Evolutionary conservation across 306 rosid genomes (phyloP).

Genomic region (Bauhinia variegata): DNA sequence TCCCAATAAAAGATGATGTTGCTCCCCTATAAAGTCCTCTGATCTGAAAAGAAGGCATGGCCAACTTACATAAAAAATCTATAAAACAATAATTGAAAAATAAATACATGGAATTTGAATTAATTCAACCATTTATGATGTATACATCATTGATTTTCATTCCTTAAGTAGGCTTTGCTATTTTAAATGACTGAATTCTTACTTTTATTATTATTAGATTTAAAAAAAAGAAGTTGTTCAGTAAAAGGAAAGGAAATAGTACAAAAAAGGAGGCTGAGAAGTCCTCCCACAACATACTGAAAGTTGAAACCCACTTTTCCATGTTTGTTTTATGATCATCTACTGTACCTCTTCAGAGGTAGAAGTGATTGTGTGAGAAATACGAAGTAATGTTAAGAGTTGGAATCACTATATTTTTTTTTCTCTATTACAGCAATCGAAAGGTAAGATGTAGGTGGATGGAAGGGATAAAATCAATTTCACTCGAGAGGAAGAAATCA

Average conservation of each 20-base stretch:
- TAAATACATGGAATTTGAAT: not conserved
- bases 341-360: conserved; percentile 5
- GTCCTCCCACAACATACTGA: too few relatives aligned
- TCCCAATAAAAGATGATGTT: conserved; percentile 85
- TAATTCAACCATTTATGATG: not conserved
- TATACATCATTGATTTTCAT: conserved; percentile 8
- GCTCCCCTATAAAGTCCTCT: conserved; percentile 97
- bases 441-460: not conserved
- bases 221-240: too few relatives aligned
- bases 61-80: conserved; percentile 27
- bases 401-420: conserved; percentile 10
- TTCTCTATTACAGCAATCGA: conserved; percentile 23
- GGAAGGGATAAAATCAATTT: conserved; percentile 15
- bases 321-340: conserved; percentile 11
- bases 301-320: not conserved
- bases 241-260: too few relatives aligned
- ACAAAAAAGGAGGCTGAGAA: too few relatives aligned
- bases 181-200: conserved; percentile 16
- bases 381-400: too few relatives aligned
- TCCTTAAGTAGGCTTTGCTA: conserved; percentile 15
- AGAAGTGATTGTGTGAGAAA: conserved; percentile 5
- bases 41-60: conserved; percentile 58
- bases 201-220: too few relatives aligned
- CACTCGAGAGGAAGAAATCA: conserved; percentile 20
- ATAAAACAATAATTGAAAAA: conserved; percentile 6